These are phyloP conservation scores for Albophoma yamanashiensis DNA, from an alignment of 2,329 filamentous ascomycete genomes.

Conservation along the genomic window DNA sequence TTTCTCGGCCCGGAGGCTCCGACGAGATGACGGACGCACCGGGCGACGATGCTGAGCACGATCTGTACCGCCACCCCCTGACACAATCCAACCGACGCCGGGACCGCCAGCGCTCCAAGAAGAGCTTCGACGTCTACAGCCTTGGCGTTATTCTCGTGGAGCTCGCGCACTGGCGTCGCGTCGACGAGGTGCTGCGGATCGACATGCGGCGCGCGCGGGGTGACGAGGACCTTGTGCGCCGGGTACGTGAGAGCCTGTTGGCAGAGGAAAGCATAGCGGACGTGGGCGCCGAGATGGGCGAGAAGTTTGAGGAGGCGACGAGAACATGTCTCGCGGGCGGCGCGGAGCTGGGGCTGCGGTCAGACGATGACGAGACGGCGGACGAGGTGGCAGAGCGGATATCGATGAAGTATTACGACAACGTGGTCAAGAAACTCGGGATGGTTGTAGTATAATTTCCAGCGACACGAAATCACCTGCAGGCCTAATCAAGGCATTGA, in stretches of 20 bases:
- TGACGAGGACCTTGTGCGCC: constrained; percentile 24
- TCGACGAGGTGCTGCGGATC: constrained; percentile 31
- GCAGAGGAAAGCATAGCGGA: constrained; percentile 16
- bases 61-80: constrained; percentile 39
- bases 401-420: constrained; percentile 29
- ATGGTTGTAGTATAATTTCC: constrained; percentile 19
- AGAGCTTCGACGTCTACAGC: constrained; percentile 41
- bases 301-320: constrained; percentile 26
- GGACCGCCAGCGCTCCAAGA: constrained; percentile 27
- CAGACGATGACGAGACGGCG: constrained; percentile 28
- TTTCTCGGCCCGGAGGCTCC: constrained; percentile 35
- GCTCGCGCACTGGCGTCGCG: constrained; percentile 39
- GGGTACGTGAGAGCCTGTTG: constrained; percentile 22
- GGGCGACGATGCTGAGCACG: constrained; percentile 29
- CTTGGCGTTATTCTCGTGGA: constrained; percentile 42
- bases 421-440: constrained; percentile 32
- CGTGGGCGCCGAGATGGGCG: constrained; percentile 27
- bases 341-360: constrained; percentile 21
- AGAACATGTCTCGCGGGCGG: constrained; percentile 25
- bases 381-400: constrained; percentile 27
- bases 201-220: constrained; percentile 21
- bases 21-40: constrained; percentile 41
- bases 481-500: neutral
- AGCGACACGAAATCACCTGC: neutral
- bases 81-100: constrained; percentile 24